Conservation (phyloP, 768 basidiomycete species). For the Lactarius psammicola region DNA sequence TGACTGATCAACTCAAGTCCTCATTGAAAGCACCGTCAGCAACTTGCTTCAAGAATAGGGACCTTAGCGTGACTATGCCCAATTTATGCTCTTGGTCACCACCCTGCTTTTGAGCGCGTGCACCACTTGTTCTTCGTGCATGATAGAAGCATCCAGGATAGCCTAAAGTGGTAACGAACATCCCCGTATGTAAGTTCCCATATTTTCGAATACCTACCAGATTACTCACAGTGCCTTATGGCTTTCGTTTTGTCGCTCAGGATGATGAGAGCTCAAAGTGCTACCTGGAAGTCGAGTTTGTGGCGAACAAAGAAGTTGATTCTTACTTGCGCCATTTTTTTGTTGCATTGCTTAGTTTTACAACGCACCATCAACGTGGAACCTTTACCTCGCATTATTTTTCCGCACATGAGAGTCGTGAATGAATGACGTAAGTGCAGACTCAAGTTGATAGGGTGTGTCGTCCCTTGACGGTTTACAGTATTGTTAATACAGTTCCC, state of each 20-base stretch:
- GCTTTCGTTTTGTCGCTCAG: conserved; percentile 80
- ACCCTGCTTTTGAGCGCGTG: conserved; percentile 62
- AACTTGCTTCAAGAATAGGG: conserved; percentile 36
- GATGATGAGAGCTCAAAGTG: conserved; percentile 81
- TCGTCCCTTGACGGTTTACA: not conserved
- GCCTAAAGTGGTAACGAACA: conserved; percentile 59
- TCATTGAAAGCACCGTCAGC: too few species aligned
- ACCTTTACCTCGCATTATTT: conserved; percentile 74
- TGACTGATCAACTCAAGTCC: too few species aligned
- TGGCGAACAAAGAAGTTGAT: conserved; percentile 61
- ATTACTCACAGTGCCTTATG: conserved; percentile 32
- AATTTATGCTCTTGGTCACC: conserved; percentile 66
- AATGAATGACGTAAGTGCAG: conserved; percentile 69
- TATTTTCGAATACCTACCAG: not conserved
- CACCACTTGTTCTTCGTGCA: not conserved
- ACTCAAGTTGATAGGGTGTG: conserved; percentile 13
- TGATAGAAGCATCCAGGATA: conserved; percentile 31
- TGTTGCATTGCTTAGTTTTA: not conserved
- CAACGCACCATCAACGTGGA: not conserved
- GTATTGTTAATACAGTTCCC: conserved; percentile 43
- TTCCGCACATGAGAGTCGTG: conserved; percentile 77
- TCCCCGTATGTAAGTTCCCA: conserved; percentile 58
- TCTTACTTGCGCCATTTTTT: conserved; percentile 38
- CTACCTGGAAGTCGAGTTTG: conserved; percentile 68
- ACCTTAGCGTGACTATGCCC: conserved; percentile 57